Percentiles rank a stretch among this genome's conserved stretches.
Conservation (phyloP, 768 basidiomycete species). For the Heimioporus sp. region DNA sequence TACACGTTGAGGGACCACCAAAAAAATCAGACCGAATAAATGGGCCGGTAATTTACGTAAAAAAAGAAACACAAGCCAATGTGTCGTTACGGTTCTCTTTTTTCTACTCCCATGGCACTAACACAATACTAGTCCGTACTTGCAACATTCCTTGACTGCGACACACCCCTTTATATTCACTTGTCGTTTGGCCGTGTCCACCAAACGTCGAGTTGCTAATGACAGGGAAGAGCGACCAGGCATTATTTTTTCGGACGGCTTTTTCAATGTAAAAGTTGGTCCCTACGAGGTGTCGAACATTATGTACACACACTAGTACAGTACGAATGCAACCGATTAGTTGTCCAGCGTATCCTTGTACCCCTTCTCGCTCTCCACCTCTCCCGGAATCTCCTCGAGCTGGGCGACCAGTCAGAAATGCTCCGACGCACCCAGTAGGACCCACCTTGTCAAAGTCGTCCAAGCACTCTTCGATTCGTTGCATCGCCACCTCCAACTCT, state of each 20-base stretch:
- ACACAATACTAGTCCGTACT: no score
- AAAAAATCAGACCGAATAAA: background rate
- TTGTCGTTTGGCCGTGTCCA: constrained; percentile 41
- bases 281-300: constrained; percentile 69
- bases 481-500: constrained; percentile 72
- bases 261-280: constrained; percentile 35
- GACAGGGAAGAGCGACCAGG: constrained; percentile 45
- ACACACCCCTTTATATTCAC: constrained; percentile 44
- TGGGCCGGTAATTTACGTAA: constrained; percentile 11
- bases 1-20: background rate
- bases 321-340: background rate
- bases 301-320: background rate
- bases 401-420: constrained; percentile 14
- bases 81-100: no score
- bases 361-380: constrained; percentile 59
- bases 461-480: constrained; percentile 73
- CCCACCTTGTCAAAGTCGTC: constrained; percentile 77
- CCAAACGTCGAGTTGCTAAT: constrained; percentile 53
- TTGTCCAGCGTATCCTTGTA: constrained; percentile 39
- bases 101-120: no score
- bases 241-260: constrained; percentile 56
- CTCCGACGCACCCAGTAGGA: background rate
- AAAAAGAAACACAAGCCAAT: background rate
- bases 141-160: background rate
- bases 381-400: constrained; percentile 63